Evolutionary conservation across 2,329 filamentous ascomycete genomes (phyloP), one percentile per base, ranked within the genome.

Genomic region (Cladophialophora psammophila): DNA sequence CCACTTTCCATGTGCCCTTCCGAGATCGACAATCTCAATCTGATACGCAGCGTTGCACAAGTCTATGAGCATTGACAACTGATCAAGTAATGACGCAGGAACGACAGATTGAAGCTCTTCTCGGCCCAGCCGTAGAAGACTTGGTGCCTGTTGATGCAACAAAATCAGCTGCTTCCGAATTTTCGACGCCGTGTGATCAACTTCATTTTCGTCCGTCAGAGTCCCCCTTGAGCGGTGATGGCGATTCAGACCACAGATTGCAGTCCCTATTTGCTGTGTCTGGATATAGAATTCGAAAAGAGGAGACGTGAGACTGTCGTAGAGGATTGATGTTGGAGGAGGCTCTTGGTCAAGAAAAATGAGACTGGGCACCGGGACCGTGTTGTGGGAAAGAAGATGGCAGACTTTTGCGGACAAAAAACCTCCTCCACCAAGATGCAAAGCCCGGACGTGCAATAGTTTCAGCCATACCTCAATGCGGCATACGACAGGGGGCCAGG

Each of bases 141-240:
- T 53, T 13, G 77, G 77, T 0, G 76, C 71, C n/a, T 65, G 64
- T 57, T 76, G 76, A 76, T 77, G 78, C 56, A 79, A 74, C 9
- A 71, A 67, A 62, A 78, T 75, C 4, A 79, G 75, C 54, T 78
- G 77, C 18, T 76, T 76, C 35, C 76, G 75, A 8, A 79, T 74
- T 57, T 75, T 75, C 64, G 77, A 75, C 13, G 77, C 77, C 26
- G 78, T 75, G 42, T 78, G 76, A 35, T 79, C 74, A 31, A 79
- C 77, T 65, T 78, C 77, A 34, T 76, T 78, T 67, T 79, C 77
- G 63, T 79, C 77, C 36, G 72, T 74, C 13, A 78, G 73, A 1
- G 77, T 78, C 40, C 77, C 77, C 5, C 77, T 76, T 26, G 73
- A 77, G 67, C 77, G 77, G 64, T 79, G 77, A 62, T 79, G 77